phyloP scores from a whole-genome alignment of 768 basidiomycete genomes.

The Leccinum truebloodii region DNA sequence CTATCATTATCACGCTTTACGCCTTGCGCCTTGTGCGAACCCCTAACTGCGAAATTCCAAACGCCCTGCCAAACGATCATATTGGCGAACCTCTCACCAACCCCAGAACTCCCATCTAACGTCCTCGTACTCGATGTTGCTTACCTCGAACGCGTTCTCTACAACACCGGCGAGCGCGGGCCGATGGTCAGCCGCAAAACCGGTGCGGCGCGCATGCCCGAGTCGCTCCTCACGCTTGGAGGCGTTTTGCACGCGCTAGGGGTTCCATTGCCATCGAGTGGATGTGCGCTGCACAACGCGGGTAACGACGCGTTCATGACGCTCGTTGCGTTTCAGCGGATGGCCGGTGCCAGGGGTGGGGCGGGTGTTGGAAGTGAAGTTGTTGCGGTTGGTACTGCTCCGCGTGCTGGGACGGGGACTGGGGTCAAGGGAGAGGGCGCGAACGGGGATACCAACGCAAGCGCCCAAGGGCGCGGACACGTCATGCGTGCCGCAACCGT shows the following conservation, averaged over 20 bases:
- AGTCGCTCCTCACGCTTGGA: slow-evolving; percentile 61
- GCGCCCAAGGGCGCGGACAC: not conserved
- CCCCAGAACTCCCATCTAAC: slow-evolving; percentile 73
- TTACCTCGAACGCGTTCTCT: slow-evolving; percentile 62
- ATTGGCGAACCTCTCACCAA: not conserved
- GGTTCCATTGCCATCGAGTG: slow-evolving; percentile 1
- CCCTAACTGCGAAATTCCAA: not conserved
- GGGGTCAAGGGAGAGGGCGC: not conserved
- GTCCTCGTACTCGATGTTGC: slow-evolving; percentile 67
- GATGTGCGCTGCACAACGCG: slow-evolving; percentile 62
- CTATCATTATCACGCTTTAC: not conserved
- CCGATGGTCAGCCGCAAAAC: slow-evolving; percentile 62
- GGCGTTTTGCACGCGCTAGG: slow-evolving; percentile 63
- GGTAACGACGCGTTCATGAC: slow-evolving; percentile 78
- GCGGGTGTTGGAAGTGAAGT: not conserved
- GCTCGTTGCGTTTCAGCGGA: slow-evolving; percentile 67
- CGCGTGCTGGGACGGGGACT: not conserved
- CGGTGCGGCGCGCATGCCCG: slow-evolving; percentile 50
- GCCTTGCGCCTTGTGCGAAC: not conserved
- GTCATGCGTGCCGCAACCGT: slow-evolving; percentile 17
- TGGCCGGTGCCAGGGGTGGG: slow-evolving; percentile 53
- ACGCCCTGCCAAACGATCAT: not conserved
- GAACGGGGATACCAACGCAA: not conserved
- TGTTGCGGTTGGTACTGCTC: not conserved
- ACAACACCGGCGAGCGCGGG: slow-evolving; percentile 55